Conservation (phyloP, 768 basidiomycete genomes). For the Mycena rebaudengoi region DNA sequence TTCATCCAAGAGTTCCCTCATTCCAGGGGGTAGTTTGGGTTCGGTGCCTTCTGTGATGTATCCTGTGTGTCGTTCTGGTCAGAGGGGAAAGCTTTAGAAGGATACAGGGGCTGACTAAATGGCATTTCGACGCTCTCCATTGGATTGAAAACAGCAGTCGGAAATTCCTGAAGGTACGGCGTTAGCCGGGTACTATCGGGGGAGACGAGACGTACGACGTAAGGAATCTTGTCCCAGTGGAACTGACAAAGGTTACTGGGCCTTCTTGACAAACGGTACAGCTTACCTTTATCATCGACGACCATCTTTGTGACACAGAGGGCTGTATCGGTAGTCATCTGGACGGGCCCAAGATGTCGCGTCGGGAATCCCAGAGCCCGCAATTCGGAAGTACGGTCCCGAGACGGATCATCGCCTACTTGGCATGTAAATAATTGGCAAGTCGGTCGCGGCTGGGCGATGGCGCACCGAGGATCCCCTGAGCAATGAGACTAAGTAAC, state of each 20-base stretch:
- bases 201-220: conserved; percentile 58
- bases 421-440: not conserved
- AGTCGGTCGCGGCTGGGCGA: not conserved
- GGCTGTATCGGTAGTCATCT: conserved; percentile 99
- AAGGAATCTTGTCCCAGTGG: conserved; percentile 77
- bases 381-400: conserved; percentile 91
- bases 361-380: conserved; percentile 87
- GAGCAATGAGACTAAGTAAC: too few relatives aligned
- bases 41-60: conserved; percentile 61
- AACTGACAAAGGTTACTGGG: conserved; percentile 42
- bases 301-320: conserved; percentile 89
- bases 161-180: conserved; percentile 70
- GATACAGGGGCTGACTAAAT: conserved; percentile 76
- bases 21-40: conserved; percentile 87
- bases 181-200: not conserved
- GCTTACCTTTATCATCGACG: conserved; percentile 72
- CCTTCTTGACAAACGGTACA: too few relatives aligned
- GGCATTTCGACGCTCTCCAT: conserved; percentile 98
- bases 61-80: conserved; percentile 36
- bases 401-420: conserved; percentile 92
- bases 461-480: conserved; percentile 23
- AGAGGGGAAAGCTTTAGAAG: not conserved
- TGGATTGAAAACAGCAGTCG: conserved; percentile 87
- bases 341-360: conserved; percentile 84
- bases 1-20: conserved; percentile 84